A percentile compares a stretch with the other conserved stretches of the same genome.
Evolutionary conservation across 2,329 filamentous ascomycete genomes (phyloP).

Genomic region (Cladosporium colombiae): DNA sequence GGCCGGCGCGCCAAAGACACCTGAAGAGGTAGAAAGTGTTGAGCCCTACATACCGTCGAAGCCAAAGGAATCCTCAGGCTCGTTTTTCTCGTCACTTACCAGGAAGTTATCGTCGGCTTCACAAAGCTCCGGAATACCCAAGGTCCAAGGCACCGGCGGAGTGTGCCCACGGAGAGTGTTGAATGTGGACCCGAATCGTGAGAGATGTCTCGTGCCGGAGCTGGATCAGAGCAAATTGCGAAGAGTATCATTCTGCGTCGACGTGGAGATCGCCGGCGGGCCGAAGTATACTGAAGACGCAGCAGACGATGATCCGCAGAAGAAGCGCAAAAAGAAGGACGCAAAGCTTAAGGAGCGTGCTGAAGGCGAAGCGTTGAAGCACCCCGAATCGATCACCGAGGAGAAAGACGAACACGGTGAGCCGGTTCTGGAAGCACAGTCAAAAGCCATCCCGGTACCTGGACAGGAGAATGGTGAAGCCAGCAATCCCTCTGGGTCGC

Average conservation of each 20-base stretch:
- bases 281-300: constrained; percentile 70
- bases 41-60: constrained; percentile 73
- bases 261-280: constrained; percentile 92
- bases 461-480: constrained; percentile 34
- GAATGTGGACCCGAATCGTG: constrained; percentile 79
- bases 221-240: constrained; percentile 78
- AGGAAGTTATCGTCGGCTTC: constrained; percentile 71
- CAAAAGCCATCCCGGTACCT: constrained; percentile 20
- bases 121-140: constrained; percentile 47
- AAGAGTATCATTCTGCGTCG: constrained; percentile 91
- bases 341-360: constrained; percentile 65
- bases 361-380: constrained; percentile 73
- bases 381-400: constrained; percentile 56
- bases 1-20: constrained; percentile 27
- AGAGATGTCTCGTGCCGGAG: constrained; percentile 76
- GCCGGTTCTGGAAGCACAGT: constrained; percentile 12
- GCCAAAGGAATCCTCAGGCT: constrained; percentile 65
- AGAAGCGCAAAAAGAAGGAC: constrained; percentile 62
- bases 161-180: constrained; percentile 77
- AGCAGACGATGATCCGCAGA: constrained; percentile 50
- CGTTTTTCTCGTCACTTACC: constrained; percentile 78
- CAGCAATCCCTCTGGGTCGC: constrained; percentile 27
- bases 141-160: constrained; percentile 61
- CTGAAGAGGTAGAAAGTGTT: constrained; percentile 38
- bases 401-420: constrained; percentile 57